Evolutionary conservation across 176 grass and related monocot genomes (phyloP), one percentile per base, ranked within the genome.

Genomic region (Eleusine coracana): DNA sequence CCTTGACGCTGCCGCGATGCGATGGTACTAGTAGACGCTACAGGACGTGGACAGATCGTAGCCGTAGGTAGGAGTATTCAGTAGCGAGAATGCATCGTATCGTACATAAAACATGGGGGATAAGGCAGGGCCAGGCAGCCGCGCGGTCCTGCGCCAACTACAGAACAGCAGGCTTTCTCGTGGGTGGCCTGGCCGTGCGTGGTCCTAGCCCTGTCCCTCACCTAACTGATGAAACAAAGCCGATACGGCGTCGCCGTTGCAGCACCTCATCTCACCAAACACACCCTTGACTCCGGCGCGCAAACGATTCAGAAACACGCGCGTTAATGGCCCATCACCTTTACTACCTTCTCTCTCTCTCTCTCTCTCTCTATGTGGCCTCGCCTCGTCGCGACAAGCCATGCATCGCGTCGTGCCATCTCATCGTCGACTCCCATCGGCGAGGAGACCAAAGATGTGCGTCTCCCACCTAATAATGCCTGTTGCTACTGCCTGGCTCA

Each of bases 231-330:
- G 77, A 20, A 56, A 55, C 59, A 11, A 42, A 34, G 1, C 61
- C 17, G 77, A 79, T 71, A 60, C 69, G 76, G 31, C 87, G 81
- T 88, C 87, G 68, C 66, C 81, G 49, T 79, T 73, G 12, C 2
- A 3, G 31, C 76, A 73, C 29, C 41, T 61, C 15, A 27, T 13
- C 66, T 37, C 63, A 36, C 86, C 87, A 84, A 78, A 81, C 78
- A 6, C 14, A 17, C 3, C 15, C 27, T 60, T 46, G 81, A 80
- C 58, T 73, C 55, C 80, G 60, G 10, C 18, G 45, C 51, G 3
- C 27, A 27, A 59, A 23, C 20, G 23, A 23, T 23, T 59, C 56
- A 59, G 9, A 8, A 61, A 61, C 21, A 61, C 58, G 18, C 18
- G 54, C 54, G 44, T 46, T 11, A 10, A 46, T 12, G 9, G 6